phyloP scores from a whole-genome alignment of 208 protist species.

The Strigomonas oncopelti region DNA sequence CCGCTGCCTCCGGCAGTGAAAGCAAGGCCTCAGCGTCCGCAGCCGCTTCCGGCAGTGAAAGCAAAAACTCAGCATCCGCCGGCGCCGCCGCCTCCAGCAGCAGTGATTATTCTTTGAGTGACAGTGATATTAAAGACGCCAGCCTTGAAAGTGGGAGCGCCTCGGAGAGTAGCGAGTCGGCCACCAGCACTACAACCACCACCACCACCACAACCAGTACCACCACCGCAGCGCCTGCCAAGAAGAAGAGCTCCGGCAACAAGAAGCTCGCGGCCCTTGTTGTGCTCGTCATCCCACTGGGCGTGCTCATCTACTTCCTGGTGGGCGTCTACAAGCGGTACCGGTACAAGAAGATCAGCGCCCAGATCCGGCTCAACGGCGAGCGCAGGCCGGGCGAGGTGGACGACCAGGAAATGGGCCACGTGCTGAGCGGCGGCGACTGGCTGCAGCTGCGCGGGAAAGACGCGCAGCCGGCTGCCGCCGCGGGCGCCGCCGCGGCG shows the following conservation, averaged over 20 bases:
- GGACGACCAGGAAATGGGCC: slow-evolving; percentile 47
- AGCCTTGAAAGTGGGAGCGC: neutral
- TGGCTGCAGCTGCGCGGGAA: slow-evolving; percentile 23
- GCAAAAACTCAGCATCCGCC: no score
- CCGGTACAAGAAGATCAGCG: slow-evolving; percentile 24
- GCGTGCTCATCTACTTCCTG: slow-evolving; percentile 19
- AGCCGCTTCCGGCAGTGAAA: no score
- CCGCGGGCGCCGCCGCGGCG: neutral
- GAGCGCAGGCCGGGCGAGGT: slow-evolving; percentile 38
- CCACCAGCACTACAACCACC: no score
- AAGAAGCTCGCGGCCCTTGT: slow-evolving; percentile 30
- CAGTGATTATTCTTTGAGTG: no score
- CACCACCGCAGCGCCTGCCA: no score
- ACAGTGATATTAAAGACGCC: neutral
- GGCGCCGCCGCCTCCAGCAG: no score
- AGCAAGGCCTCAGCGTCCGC: no score
- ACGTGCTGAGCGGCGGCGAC: slow-evolving; percentile 35
- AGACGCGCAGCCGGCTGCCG: neutral
- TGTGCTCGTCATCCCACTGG: slow-evolving; percentile 40
- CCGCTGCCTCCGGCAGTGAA: no score
- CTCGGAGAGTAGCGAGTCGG: no score
- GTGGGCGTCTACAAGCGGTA: slow-evolving; percentile 32
- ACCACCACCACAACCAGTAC: no score
- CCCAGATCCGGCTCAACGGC: slow-evolving; percentile 44
- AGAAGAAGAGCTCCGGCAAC: slow-evolving; percentile 5